Percentiles rank a stretch among this genome's conserved stretches.
These are phyloP conservation scores for Pseudogymnoascus sp. DNA, from an alignment of 2,329 filamentous ascomycete species.

Conservation along the genomic window DNA sequence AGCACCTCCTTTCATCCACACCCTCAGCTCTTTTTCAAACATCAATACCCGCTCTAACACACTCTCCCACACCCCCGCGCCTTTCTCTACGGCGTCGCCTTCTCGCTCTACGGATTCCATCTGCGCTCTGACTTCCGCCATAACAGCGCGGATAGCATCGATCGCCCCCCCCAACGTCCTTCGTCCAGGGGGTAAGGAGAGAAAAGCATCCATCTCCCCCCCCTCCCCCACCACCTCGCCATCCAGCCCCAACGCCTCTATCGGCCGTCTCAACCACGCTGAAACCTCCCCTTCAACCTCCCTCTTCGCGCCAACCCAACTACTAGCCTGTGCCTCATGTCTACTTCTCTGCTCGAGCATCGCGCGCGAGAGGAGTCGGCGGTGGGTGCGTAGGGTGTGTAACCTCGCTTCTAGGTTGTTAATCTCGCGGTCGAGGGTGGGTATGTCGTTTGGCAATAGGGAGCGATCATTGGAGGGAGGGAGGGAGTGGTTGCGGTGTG, in stretches of 20 bases:
- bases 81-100: slow-evolving; percentile 59
- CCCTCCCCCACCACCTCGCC: slow-evolving; percentile 26
- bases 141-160: background rate
- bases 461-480: background rate
- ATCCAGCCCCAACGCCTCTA: slow-evolving; percentile 29
- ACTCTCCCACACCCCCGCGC: slow-evolving; percentile 60
- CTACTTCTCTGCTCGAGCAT: background rate
- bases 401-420: background rate
- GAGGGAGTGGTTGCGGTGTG: background rate
- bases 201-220: slow-evolving; percentile 41
- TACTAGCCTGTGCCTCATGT: background rate
- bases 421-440: background rate
- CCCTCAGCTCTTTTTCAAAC: slow-evolving; percentile 60
- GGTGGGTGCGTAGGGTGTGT: background rate
- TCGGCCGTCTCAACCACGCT: background rate
- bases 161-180: slow-evolving; percentile 52
- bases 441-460: background rate
- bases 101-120: slow-evolving; percentile 51
- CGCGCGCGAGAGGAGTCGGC: background rate
- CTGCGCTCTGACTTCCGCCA: background rate
- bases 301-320: background rate
- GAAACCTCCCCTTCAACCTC: background rate
- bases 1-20: slow-evolving; percentile 42
- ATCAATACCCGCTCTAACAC: slow-evolving; percentile 52
- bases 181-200: slow-evolving; percentile 53